Base-by-base conservation (phyloP, 495 filamentous ascomycete genomes). In the Penicillium tannophilum region DNA sequence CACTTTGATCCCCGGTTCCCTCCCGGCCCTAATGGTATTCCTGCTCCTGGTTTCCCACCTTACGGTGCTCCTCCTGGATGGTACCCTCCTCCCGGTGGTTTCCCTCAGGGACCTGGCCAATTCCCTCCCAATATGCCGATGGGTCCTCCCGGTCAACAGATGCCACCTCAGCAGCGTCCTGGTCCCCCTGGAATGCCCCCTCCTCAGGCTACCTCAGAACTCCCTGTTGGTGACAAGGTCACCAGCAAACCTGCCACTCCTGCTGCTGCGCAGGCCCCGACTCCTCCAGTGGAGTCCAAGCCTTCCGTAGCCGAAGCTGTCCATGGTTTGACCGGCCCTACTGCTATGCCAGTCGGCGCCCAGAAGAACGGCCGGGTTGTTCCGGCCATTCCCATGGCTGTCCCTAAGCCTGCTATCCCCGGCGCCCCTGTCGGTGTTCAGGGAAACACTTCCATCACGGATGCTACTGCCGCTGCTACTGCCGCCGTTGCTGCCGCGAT, bases 401-500 rank as follows among this genome's bases (percentile, higher is more conserved):
- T 69, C 45, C 76, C 79, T 8, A 69, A 70, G 43, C 67, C 78
- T 43, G 73, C 79, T 55, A 77, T 79, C 57, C 70, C 48, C 4
- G 24, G 0, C 11, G 78, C 79, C 57, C 70, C 48, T 5, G 24
- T 3, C 11, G 46, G 4, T 31, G 1, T 24, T 6, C 26, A 49
- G n/a, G 26, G 26, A 16, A 49, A 30, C 10, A 4, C 24, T 10
- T 28, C 78, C 26, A 62, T 73, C 35, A 56, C 69, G 39, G 73
- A 68, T 58, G 65, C 65, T 24, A 61, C 70, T 50, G 56, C 71
- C 59, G 63, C 62, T 70, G 91, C 91, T 3, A 93, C 91, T 6
- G 86, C 89, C 63, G 92, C 92, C 30, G 93, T 96, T 50, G 92
- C 91, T 39, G 88, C 88, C 8, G 92, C 92, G 3, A 95, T 96